Base-by-base conservation (phyloP, 192 early-diverging fungal genomes). In the Mortierella alpina region DNA sequence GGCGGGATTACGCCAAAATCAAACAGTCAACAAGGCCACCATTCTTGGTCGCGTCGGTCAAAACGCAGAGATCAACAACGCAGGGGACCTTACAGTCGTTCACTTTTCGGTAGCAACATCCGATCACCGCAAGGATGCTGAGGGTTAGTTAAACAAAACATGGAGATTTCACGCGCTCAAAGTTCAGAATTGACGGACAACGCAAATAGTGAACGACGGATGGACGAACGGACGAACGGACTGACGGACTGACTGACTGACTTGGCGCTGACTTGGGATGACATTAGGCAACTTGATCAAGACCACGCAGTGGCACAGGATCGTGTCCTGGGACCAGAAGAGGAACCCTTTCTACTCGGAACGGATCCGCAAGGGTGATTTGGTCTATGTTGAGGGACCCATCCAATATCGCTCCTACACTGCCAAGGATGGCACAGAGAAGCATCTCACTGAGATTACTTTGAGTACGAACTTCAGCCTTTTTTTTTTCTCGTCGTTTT, bases 291-390 rank as follows among this genome's bases (percentile, higher is more conserved):
- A 93, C 68, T 69, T 88, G 45, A 66, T 93, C 58, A 88, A 93
- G 82, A 84, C 85, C 46, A 92, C 91, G 22, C 88, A 88, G 67
- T 93, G 92, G 92, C 92, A 93, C 80, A 84, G 83, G 54, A 82
- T 93, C 68, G 68, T 73, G 46, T 83, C 75, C 11, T 89, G 85
- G 83, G 73, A 81, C 41, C 62, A 74, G 22, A 67, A 67, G 42
- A 70, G 54, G 54, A 77, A 83, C 70, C 46, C 68, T 6, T 84
- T 84, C 64, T 65, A 81, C 31, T 48, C 72, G 4, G 82, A 85
- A 0, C 75, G 82, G 40, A 68, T 93, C 39, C 89, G 90, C 81
- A 91, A 90, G 76, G 86, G 92, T 44, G 85, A 86, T n/a, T 70
- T 89, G 46, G 86, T 93, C 13, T 89, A 88, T 71, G 85, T 93